Percentiles rank a stretch among this genome's conserved stretches.
Evolutionary conservation across 345 rosid genomes (phyloP).

Genomic region (Streptanthus diversifolius): DNA sequence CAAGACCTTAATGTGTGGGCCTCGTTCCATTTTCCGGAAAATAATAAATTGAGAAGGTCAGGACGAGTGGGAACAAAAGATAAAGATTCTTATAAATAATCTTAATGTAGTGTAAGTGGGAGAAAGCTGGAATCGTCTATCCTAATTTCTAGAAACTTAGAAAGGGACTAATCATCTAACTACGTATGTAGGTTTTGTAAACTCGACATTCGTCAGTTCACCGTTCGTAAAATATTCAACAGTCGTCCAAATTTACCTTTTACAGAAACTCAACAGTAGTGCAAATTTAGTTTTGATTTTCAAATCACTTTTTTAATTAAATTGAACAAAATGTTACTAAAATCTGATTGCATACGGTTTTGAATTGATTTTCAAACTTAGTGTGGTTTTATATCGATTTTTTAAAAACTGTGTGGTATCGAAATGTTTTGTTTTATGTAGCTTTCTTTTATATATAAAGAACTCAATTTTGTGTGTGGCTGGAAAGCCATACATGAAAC

Average conservation of each 20-base stretch:
- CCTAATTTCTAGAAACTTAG: constrained; percentile 20
- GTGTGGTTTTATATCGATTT: no score
- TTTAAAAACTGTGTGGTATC: no score
- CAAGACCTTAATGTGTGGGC: constrained; percentile 16
- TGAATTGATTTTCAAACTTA: no score
- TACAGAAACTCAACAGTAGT: not conserved
- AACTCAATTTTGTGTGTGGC: no score
- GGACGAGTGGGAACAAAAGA: constrained; percentile 32
- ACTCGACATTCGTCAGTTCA: not conserved
- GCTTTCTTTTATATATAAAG: no score
- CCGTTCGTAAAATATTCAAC: not conserved
- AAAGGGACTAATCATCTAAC: constrained; percentile 4
- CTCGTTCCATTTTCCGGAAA: not conserved
- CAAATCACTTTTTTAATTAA: no score
- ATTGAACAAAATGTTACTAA: no score
- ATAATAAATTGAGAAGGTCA: not conserved
- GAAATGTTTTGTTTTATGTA: no score
- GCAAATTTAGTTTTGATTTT: no score
- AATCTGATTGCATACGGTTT: no score
- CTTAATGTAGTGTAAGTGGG: constrained; percentile 39
- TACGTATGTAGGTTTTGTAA: constrained; percentile 4
- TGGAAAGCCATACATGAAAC: no score
- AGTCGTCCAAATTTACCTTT: not conserved
- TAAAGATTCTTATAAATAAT: constrained; percentile 19
- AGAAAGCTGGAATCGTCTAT: constrained; percentile 46